These are phyloP conservation scores for Saccharomyces hybrid DNA, from an alignment of 1,139 yeast genomes.

Conservation along the genomic window DNA sequence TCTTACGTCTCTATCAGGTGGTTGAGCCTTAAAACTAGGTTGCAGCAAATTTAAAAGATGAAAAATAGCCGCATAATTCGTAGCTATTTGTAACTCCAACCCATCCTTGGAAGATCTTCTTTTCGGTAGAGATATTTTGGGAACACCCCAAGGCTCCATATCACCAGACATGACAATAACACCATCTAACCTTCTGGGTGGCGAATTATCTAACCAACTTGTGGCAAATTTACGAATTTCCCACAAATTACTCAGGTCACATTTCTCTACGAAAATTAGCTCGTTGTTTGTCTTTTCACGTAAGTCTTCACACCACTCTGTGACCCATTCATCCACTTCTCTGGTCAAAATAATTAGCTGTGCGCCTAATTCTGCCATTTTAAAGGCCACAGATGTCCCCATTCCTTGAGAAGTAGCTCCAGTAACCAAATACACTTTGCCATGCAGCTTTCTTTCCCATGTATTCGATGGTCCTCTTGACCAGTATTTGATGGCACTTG, in stretches of 20 bases:
- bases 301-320: constrained; percentile 71
- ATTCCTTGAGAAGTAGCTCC: constrained; percentile 86
- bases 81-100: constrained; percentile 73
- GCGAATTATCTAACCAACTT: constrained; percentile 82
- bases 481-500: constrained; percentile 55
- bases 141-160: constrained; percentile 49
- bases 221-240: constrained; percentile 89
- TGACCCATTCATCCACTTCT: constrained; percentile 64
- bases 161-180: constrained; percentile 84
- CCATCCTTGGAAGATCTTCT: constrained; percentile 73
- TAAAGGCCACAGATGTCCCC: constrained; percentile 69
- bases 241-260: constrained; percentile 68
- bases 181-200: constrained; percentile 87
- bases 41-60: constrained; percentile 70
- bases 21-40: constrained; percentile 80
- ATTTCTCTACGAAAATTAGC: constrained; percentile 78
- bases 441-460: constrained; percentile 90
- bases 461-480: constrained; percentile 72
- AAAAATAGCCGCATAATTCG: constrained; percentile 72
- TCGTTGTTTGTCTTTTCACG: constrained; percentile 62
- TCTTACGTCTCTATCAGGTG: constrained; percentile 89
- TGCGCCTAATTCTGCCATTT: constrained; percentile 76
- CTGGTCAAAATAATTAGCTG: constrained; percentile 72
- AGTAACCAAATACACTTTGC: constrained; percentile 72
- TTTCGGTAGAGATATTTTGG: constrained; percentile 15